A percentile compares a stretch with the other conserved stretches of the same genome.
These are phyloP conservation scores for Symbiodinium natans DNA, from an alignment of 73 alveolate genomes.

Conservation along the genomic window DNA sequence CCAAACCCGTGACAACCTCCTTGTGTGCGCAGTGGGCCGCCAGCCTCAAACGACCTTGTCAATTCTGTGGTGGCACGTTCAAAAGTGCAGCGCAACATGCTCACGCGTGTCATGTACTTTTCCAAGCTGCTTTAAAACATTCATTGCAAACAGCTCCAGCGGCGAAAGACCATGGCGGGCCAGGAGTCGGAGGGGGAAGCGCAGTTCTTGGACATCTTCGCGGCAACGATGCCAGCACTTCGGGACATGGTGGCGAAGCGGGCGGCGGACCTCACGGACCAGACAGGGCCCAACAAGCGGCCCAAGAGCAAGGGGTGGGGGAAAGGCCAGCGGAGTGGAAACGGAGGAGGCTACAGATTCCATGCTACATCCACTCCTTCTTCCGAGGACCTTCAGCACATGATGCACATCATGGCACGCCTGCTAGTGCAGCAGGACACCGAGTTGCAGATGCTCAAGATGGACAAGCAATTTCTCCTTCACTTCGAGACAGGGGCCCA, in stretches of 20 bases:
- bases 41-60: neutral
- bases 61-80: neutral
- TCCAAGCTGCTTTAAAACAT: neutral
- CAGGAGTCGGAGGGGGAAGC: neutral
- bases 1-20: neutral
- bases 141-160: neutral
- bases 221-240: neutral
- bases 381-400: too few species aligned
- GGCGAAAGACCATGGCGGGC: neutral
- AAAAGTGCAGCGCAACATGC: neutral
- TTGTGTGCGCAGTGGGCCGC: neutral
- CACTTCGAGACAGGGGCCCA: neutral
- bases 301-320: neutral
- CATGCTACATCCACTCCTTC: too few species aligned
- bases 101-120: neutral
- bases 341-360: neutral
- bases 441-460: neutral
- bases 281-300: neutral
- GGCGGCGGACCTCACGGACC: neutral
- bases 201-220: neutral
- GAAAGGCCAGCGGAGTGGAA: neutral
- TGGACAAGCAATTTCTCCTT: neutral
- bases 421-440: neutral
- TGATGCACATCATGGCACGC: too few species aligned
- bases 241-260: neutral